Conservation (phyloP, 768 basidiomycete species). For the Trametes maxima region DNA sequence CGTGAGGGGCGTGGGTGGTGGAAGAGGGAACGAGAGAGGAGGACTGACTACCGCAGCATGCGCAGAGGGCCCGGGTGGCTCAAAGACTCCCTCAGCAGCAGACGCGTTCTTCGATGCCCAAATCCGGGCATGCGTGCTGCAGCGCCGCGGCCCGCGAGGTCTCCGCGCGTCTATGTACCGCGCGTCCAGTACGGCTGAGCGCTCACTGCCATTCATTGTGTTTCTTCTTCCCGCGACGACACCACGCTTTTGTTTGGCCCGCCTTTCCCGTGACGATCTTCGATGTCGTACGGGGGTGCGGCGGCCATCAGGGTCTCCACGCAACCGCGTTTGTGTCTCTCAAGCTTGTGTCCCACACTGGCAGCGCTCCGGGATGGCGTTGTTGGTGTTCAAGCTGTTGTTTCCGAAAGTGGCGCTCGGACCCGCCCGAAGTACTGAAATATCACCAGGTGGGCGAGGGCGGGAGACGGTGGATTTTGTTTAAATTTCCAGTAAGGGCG, state of each 20-base stretch:
- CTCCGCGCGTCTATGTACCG: neutral
- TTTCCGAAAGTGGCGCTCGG: neutral
- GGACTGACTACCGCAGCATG: conserved; percentile 2
- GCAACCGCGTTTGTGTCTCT: neutral
- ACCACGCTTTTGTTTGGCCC: neutral
- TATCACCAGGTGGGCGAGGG: no score
- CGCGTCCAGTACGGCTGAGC: no score
- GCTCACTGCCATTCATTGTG: no score
- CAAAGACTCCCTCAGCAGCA: conserved; percentile 5
- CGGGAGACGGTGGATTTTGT: no score
- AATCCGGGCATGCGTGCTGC: conserved; percentile 18
- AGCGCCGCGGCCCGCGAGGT: conserved; percentile 6
- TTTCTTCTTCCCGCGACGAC: neutral
- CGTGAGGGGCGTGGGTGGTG: neutral
- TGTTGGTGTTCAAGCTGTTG: no score
- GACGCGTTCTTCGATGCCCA: conserved; percentile 20
- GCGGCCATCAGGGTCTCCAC: neutral
- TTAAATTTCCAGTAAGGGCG: no score
- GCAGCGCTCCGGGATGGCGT: neutral
- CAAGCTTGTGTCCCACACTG: neutral
- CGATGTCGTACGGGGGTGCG: neutral
- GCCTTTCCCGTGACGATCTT: no score
- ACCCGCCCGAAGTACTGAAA: no score
- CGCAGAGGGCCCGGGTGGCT: no score
- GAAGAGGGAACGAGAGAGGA: conserved; percentile 2